Percentiles rank a stretch among this genome's conserved stretches.
These are phyloP conservation scores for Chrysochromulina tobinii DNA, from an alignment of 78 protist genomes.

Conservation along the genomic window DNA sequence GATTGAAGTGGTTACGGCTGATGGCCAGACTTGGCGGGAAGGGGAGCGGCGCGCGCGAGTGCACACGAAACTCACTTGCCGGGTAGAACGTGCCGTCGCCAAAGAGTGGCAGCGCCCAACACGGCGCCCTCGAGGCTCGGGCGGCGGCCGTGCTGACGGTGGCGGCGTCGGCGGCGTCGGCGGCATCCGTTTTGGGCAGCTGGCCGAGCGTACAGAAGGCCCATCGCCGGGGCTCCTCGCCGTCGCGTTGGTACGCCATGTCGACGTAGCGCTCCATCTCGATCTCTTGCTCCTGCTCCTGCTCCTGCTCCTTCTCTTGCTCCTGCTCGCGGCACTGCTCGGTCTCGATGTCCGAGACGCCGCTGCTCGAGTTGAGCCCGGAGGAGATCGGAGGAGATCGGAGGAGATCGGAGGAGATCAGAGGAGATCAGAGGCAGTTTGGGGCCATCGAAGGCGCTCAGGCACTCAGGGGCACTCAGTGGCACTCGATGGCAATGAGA, in stretches of 20 bases:
- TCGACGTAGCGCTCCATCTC: slow-evolving; percentile 47
- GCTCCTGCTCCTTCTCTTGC: slow-evolving; percentile 42
- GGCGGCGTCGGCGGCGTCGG: no score
- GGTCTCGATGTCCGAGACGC: background rate
- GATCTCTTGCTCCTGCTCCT: slow-evolving; percentile 56
- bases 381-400: no score
- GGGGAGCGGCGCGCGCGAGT: background rate
- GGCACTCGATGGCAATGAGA: no score
- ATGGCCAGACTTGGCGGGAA: slow-evolving; percentile 32
- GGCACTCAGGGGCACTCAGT: no score
- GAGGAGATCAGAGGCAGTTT: no score
- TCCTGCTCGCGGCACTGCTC: slow-evolving; percentile 40
- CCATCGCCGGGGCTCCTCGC: slow-evolving; percentile 36
- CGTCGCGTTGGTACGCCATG: slow-evolving; percentile 29
- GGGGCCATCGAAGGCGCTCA: no score
- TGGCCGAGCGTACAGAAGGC: background rate
- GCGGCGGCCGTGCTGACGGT: no score
- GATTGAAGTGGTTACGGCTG: slow-evolving; percentile 49
- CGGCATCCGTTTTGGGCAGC: background rate
- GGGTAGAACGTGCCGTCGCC: slow-evolving; percentile 22
- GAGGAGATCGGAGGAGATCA: no score
- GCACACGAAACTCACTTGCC: slow-evolving; percentile 1
- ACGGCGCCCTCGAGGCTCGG: no score
- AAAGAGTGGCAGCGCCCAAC: background rate
- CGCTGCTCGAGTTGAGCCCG: no score